Evolutionary conservation across 441 rosid species (phyloP), one percentile per base, ranked within the genome.

Genomic region (Mallotus japonicus): DNA sequence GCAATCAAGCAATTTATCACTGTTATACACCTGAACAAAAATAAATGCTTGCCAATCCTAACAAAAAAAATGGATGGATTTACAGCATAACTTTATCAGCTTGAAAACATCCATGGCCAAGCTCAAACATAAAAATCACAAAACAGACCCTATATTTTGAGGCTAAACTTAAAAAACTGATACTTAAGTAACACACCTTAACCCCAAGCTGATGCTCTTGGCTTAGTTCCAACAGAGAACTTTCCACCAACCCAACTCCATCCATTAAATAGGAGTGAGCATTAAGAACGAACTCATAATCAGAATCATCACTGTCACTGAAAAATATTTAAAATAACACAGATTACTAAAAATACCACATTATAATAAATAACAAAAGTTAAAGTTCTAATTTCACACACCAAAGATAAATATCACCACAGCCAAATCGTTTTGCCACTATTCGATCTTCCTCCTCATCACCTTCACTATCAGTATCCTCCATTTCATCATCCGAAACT

Each of bases 231-330:
- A 78, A 74, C 40, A 92, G 65, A 32, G 89, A 83, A 79, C 81
- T 82, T 74, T 95, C 96, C 69, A 73, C 85, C 60, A 84, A 59
- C 55, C 87, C 88, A 71, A 70, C 81, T 80, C 83, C 83, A 74
- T 83, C 83, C 90, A 88, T 81, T 80, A 87, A 73, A 76, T 51
- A 77, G 44, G 86, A 61, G 66, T 87, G 86, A 3, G 51, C 75
- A 66, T 81, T 87, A 75, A 70, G 67, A 70, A 57, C 80, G 4
- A 73, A 73, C 67, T 89, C 89, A 19, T 78, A 77, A 65, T 85
- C 94, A 77, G 91, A 87, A 57, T 85, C 95, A 64, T 90, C 95
- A 73, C 91, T 88, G 58, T 76, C 78, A 70, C 79, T 72, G 77
- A 49, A 78, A 78, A 78, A 78, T 24, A 63, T 13, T 20, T 6